Conservation (phyloP, 768 basidiomycete genomes). For the Guyanaporus albipodus region DNA sequence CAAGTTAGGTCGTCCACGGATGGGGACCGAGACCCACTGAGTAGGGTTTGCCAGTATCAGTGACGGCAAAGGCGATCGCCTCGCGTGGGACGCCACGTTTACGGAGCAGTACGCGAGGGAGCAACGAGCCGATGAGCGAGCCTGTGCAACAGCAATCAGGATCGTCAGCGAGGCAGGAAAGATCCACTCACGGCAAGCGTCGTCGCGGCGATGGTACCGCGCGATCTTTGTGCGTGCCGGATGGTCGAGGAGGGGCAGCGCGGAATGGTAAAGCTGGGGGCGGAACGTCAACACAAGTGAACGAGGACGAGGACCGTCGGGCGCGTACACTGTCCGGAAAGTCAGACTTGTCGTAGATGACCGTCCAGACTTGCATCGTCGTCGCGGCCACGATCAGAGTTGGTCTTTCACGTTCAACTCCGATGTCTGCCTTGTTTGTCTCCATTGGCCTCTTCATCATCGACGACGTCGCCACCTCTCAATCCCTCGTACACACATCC, state of each 20-base stretch:
- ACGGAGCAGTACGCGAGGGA: slow-evolving; percentile 60
- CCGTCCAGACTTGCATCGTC: slow-evolving; percentile 42
- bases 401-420: slow-evolving; percentile 16
- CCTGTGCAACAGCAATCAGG: slow-evolving; percentile 40
- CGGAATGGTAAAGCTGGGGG: slow-evolving; percentile 57
- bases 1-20: background rate
- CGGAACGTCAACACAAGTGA: background rate
- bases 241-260: slow-evolving; percentile 54
- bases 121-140: slow-evolving; percentile 70
- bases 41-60: slow-evolving; percentile 72
- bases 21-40: slow-evolving; percentile 46
- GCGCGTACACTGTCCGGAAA: slow-evolving; percentile 36
- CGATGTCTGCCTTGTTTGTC: slow-evolving; percentile 40
- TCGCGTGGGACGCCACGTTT: slow-evolving; percentile 49
- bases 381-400: slow-evolving; percentile 12
- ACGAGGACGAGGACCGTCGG: background rate
- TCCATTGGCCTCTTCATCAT: slow-evolving; percentile 91
- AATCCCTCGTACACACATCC: slow-evolving; percentile 17
- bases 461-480: slow-evolving; percentile 46
- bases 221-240: slow-evolving; percentile 54
- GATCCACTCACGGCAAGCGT: slow-evolving; percentile 53
- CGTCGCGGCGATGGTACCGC: slow-evolving; percentile 66
- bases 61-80: slow-evolving; percentile 50
- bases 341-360: slow-evolving; percentile 34
- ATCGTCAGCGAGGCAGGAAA: background rate